Evolutionary conservation across 495 filamentous ascomycete species (phyloP).

Genomic region (Hypoxylon crocopeplum): DNA sequence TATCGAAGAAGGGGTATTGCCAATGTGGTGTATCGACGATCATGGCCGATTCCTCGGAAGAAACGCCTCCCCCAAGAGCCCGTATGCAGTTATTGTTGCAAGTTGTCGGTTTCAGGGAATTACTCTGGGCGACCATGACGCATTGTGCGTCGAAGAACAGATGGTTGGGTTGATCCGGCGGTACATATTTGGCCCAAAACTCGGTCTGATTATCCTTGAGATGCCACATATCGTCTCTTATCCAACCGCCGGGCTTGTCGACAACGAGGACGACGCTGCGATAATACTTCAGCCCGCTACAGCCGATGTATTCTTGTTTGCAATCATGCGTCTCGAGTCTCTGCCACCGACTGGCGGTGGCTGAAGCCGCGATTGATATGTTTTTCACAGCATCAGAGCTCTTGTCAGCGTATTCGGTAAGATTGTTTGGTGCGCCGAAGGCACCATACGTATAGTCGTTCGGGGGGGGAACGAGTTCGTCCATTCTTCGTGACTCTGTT

Average conservation of each 20-base stretch:
- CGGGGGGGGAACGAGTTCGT: too few species aligned
- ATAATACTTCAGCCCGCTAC: conserved; percentile 17
- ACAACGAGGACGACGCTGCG: conserved; percentile 20
- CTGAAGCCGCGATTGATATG: conserved; percentile 10
- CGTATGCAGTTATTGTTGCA: conserved; percentile 5
- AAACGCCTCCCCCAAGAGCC: not conserved
- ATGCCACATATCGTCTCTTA: conserved; percentile 35
- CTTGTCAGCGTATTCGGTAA: conserved; percentile 21
- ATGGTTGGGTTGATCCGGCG: conserved; percentile 25
- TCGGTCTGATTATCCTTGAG: conserved; percentile 26
- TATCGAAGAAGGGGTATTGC: conserved; percentile 22
- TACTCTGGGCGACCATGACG: conserved; percentile 1
- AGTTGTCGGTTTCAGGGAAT: not conserved
- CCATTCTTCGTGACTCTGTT: not conserved
- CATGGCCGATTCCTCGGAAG: too few species aligned
- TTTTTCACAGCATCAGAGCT: conserved; percentile 31
- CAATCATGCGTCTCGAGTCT: conserved; percentile 16
- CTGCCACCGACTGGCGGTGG: conserved; percentile 1
- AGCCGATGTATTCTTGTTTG: conserved; percentile 21
- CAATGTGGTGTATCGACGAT: too few species aligned
- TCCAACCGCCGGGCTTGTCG: conserved; percentile 30
- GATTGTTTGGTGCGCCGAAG: conserved; percentile 9
- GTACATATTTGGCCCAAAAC: conserved; percentile 28
- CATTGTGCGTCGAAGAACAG: conserved; percentile 31
- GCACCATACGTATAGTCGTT: not conserved